Evolutionary conservation across 768 basidiomycete species (phyloP), one percentile per base, ranked within the genome.

Genomic region (Lactifluus hygrophoroides): DNA sequence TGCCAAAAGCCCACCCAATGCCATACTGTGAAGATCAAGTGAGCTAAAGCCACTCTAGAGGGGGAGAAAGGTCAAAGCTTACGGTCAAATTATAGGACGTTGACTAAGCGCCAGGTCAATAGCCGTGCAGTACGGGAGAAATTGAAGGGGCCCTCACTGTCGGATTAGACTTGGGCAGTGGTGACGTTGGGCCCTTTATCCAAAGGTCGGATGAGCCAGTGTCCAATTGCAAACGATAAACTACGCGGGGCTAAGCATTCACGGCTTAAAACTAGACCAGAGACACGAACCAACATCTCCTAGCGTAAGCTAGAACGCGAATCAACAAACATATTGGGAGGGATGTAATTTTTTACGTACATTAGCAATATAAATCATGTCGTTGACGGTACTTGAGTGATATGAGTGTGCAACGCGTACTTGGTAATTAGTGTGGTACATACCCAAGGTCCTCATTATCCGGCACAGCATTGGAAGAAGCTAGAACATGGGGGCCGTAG

Each of bases 181-280:
- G 77, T 37, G 72, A 71, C 2, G 69, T 67, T 32, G 72, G 60
- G 21, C 78, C 77, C 61, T 79, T 73, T 51, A 88, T 76, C 83
- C 89, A 91, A 30, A 93, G 76, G 71, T 93, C 90, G 62, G 81
- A 86, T 10, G 89, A 91, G 60, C 90, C 90, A 1, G 89, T 90
- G 71, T 93, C 90, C 48, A 93, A 73, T 69, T 93, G 90, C 14
- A 90, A 80, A 49, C 78, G 72, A 69, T 85, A 88, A 16, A 76
- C 89, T 91, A 61, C 1, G 46, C 27, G n/a, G n/a, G n/a, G n/a
- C n/a, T n/a, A n/a, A n/a, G n/a, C n/a, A n/a, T n/a, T n/a, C n/a
- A 16, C 25, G 30, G 6, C 40, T 50, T 50, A 64, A 51, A 60
- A 37, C 42, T 21, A 51, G 52, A 34, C 27, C 49, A 52, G 42